These are phyloP conservation scores for Lojkania enalia DNA, from an alignment of 2,329 filamentous ascomycete genomes.

Conservation along the genomic window DNA sequence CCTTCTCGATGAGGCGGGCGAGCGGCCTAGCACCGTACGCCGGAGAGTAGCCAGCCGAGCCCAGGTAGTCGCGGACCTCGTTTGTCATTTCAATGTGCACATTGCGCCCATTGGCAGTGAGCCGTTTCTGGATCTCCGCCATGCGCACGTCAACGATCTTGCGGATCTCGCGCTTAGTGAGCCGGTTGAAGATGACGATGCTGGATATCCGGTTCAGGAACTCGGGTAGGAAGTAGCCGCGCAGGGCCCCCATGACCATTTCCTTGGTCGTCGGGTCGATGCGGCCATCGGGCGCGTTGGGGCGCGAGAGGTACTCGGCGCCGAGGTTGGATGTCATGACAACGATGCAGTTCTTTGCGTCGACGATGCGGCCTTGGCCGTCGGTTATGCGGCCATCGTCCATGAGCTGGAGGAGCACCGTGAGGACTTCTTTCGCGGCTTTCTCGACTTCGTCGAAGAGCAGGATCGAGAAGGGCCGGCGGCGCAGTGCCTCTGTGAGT, in stretches of 20 bases:
- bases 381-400: slow-evolving; percentile 98
- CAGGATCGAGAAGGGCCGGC: slow-evolving; percentile 95
- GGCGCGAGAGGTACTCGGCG: slow-evolving; percentile 86
- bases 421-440: slow-evolving; percentile 95
- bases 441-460: slow-evolving; percentile 99
- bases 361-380: slow-evolving; percentile 90
- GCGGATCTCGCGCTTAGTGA: slow-evolving; percentile 86
- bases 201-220: slow-evolving; percentile 98
- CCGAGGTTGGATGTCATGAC: slow-evolving; percentile 99
- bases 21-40: slow-evolving; percentile 92
- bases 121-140: slow-evolving; percentile 84
- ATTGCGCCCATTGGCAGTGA: slow-evolving; percentile 82
- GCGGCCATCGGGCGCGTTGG: slow-evolving; percentile 74
- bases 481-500: slow-evolving; percentile 89
- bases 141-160: slow-evolving; percentile 93
- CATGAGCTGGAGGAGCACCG: slow-evolving; percentile 98
- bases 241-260: slow-evolving; percentile 85
- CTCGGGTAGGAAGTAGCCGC: slow-evolving; percentile 96
- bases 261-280: slow-evolving; percentile 86
- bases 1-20: slow-evolving; percentile 89
- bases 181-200: slow-evolving; percentile 96
- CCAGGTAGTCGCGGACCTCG: slow-evolving; percentile 91
- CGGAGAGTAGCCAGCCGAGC: slow-evolving; percentile 87
- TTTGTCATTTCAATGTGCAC: slow-evolving; percentile 80
- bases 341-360: slow-evolving; percentile 97